These are phyloP conservation scores for Fragosphaeria purpurea DNA, from an alignment of 2,329 filamentous ascomycete genomes.

Conservation along the genomic window DNA sequence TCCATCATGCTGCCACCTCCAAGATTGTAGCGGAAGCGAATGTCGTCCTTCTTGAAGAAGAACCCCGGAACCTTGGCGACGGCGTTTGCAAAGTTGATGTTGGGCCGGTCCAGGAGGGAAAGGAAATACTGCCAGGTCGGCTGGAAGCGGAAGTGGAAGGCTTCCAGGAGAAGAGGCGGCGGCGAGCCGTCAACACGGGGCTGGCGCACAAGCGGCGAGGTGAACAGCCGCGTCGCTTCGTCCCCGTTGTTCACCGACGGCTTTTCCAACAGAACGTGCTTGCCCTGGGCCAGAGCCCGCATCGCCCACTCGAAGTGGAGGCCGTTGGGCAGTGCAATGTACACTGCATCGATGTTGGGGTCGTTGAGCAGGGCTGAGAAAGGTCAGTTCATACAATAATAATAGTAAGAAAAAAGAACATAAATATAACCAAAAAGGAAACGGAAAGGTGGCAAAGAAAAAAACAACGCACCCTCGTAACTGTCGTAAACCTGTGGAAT, in stretches of 20 bases:
- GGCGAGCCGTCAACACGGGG: conserved; percentile 15
- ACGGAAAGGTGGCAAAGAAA: not conserved
- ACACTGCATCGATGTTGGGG: conserved; percentile 36
- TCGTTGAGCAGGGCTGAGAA: conserved; percentile 17
- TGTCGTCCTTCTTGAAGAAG: conserved; percentile 27
- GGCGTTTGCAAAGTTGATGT: conserved; percentile 25
- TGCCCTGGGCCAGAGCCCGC: conserved; percentile 36
- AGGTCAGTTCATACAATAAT: too few species aligned
- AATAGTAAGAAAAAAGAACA: too few species aligned
- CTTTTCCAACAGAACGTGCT: conserved; percentile 48
- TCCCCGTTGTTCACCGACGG: conserved; percentile 34
- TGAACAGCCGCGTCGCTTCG: conserved; percentile 36
- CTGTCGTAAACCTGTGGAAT: conserved; percentile 38
- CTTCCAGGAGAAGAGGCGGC: conserved; percentile 39
- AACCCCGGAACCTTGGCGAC: conserved; percentile 21
- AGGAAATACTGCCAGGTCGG: conserved; percentile 36
- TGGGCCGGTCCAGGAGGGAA: conserved; percentile 25
- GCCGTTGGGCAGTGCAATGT: conserved; percentile 37
- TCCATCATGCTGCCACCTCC: conserved; percentile 23
- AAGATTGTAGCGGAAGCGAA: conserved; percentile 18
- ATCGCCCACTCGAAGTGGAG: conserved; percentile 37
- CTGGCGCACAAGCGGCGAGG: conserved; percentile 21
- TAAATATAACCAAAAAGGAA: too few species aligned
- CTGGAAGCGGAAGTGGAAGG: conserved; percentile 41
- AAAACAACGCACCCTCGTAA: conserved; percentile 33